These are phyloP conservation scores for Aspergillus steynii DNA, from an alignment of 495 filamentous ascomycete species.

Conservation along the genomic window DNA sequence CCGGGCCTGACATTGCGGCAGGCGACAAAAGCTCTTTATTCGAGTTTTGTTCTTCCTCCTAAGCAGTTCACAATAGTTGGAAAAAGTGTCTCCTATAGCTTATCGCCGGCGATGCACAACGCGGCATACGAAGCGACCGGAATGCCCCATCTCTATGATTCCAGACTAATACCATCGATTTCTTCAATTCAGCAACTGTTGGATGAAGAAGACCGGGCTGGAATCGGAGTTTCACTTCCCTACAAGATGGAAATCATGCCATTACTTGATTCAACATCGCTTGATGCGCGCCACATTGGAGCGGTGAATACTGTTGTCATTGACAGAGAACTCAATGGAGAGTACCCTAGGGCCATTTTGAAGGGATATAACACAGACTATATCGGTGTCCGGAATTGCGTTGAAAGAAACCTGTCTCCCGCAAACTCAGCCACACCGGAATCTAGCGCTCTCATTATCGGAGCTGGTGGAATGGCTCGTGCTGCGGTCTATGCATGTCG, in stretches of 20 bases:
- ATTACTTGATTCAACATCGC: constrained; percentile 58
- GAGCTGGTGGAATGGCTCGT: constrained; percentile 63
- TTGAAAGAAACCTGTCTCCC: constrained; percentile 54
- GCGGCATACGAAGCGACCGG: constrained; percentile 63
- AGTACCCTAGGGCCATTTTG: constrained; percentile 35
- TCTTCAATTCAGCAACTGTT: constrained; percentile 51
- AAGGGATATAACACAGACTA: constrained; percentile 67
- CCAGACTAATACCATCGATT: constrained; percentile 53
- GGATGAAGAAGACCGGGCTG: constrained; percentile 57
- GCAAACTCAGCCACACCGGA: constrained; percentile 43
- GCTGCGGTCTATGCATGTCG: constrained; percentile 64
- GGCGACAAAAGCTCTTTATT: neutral
- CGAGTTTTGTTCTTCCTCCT: neutral
- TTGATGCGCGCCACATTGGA: constrained; percentile 60
- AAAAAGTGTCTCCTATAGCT: constrained; percentile 22
- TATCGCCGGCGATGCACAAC: constrained; percentile 55
- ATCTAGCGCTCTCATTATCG: constrained; percentile 55
- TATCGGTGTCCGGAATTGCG: constrained; percentile 62
- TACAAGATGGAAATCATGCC: constrained; percentile 63
- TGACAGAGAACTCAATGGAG: constrained; percentile 28
- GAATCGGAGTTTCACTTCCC: constrained; percentile 62
- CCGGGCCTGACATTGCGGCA: neutral
- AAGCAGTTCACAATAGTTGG: constrained; percentile 31
- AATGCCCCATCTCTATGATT: constrained; percentile 65
- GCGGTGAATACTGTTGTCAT: constrained; percentile 68